Percentiles rank a stretch among this genome's conserved stretches.
Evolutionary conservation across 176 grass and related monocot species (phyloP).

Genomic region (Calamus simplicifolius): DNA sequence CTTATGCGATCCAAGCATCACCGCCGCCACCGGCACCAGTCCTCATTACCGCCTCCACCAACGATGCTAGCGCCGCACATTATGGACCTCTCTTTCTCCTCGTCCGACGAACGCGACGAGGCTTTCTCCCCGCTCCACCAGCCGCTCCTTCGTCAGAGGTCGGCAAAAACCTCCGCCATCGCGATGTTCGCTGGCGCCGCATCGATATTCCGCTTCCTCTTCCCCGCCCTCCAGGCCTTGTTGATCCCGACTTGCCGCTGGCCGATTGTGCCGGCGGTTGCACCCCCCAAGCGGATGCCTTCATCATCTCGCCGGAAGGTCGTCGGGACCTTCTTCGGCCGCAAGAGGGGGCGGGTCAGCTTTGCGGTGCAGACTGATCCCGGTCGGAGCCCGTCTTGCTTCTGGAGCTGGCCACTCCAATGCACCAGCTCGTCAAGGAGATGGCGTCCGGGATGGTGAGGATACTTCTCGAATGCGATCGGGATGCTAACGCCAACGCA

Average conservation of each 20-base stretch:
- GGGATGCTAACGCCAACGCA: too few species aligned
- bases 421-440: background rate
- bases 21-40: too few species aligned
- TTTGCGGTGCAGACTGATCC: slow-evolving; percentile 7
- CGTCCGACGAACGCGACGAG: too few species aligned
- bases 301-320: background rate
- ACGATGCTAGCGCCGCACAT: too few species aligned
- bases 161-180: too few species aligned
- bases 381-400: slow-evolving; percentile 4
- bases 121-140: too few species aligned
- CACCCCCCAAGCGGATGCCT: background rate
- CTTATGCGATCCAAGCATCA: too few species aligned
- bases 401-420: slow-evolving; percentile 2
- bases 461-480: slow-evolving; percentile 2
- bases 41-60: too few species aligned
- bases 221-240: slow-evolving; percentile 4
- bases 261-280: background rate
- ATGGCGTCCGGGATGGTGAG: slow-evolving; percentile 3
- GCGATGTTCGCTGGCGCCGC: too few species aligned
- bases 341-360: slow-evolving; percentile 9
- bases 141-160: too few species aligned
- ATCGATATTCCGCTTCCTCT: background rate
- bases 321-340: slow-evolving; percentile 17
- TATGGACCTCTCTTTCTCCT: too few species aligned
- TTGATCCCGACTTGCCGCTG: background rate